Evolutionary conservation across 1,284 basidiomycete genomes (phyloP).

Genomic region (Malassezia brasiliensis): DNA sequence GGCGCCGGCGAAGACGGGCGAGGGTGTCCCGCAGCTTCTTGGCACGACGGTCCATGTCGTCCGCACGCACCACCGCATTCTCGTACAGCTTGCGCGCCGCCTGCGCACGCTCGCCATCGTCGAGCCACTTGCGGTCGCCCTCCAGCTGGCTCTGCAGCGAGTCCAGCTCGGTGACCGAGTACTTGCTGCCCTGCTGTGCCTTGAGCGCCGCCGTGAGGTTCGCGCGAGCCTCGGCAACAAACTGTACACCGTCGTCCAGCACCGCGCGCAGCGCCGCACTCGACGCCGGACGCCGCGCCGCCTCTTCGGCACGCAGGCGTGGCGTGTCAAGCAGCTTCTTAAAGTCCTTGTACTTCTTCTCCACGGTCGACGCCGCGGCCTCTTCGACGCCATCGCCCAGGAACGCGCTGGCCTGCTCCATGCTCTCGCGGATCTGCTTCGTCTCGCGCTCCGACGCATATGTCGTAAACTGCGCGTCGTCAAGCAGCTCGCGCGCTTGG

Average conservation of each 20-base stretch:
- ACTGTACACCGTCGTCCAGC: slow-evolving; percentile 57
- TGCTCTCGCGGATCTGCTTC: slow-evolving; percentile 57
- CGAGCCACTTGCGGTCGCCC: slow-evolving; percentile 42
- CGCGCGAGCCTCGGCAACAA: slow-evolving; percentile 65
- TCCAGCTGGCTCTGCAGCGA: slow-evolving; percentile 27
- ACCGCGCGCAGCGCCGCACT: slow-evolving; percentile 60
- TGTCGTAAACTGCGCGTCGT: slow-evolving; percentile 59
- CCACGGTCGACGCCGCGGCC: slow-evolving; percentile 54
- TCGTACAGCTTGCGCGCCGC: slow-evolving; percentile 28
- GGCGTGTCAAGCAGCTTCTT: slow-evolving; percentile 77
- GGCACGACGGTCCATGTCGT: slow-evolving; percentile 39
- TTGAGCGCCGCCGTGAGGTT: slow-evolving; percentile 57
- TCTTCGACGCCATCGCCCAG: slow-evolving; percentile 73
- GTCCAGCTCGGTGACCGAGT: slow-evolving; percentile 43
- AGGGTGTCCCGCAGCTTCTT: slow-evolving; percentile 38
- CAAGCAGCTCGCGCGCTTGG: slow-evolving; percentile 70
- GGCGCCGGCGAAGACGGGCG: slow-evolving; percentile 33
- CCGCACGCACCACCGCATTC: slow-evolving; percentile 38
- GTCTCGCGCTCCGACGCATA: slow-evolving; percentile 68
- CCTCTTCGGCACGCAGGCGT: slow-evolving; percentile 74
- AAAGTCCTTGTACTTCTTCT: slow-evolving; percentile 53
- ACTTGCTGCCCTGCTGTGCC: slow-evolving; percentile 33
- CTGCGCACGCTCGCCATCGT: slow-evolving; percentile 33
- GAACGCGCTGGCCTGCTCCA: slow-evolving; percentile 69
- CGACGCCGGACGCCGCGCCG: slow-evolving; percentile 60